Percentiles rank a stretch among this genome's conserved stretches.
These are phyloP conservation scores for Fomitopsis serialis DNA, from an alignment of 768 basidiomycete species.

Conservation along the genomic window DNA sequence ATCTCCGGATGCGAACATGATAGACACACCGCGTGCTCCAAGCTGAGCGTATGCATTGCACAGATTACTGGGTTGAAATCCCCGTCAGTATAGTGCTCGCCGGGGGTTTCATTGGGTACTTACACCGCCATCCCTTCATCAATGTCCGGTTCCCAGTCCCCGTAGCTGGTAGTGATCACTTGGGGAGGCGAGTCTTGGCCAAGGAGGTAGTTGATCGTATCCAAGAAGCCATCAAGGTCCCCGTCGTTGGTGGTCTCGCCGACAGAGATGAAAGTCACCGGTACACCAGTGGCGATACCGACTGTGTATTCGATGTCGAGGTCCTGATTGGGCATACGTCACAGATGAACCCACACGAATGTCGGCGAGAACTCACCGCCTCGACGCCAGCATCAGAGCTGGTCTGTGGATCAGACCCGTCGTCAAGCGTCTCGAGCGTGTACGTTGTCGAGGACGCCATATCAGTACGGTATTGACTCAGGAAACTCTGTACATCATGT, in stretches of 20 bases:
- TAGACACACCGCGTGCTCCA: conserved; percentile 60
- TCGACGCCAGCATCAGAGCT: not conserved
- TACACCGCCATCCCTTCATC: conserved; percentile 47
- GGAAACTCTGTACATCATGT: conserved; percentile 37
- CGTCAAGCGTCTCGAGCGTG: conserved; percentile 35
- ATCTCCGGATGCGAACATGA: conserved; percentile 68
- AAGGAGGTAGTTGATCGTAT: conserved; percentile 56
- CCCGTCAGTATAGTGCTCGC: not conserved
- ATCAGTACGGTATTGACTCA: conserved; percentile 11
- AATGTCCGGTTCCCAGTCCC: conserved; percentile 66
- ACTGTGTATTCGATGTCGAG: conserved; percentile 19
- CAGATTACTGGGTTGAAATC: conserved; percentile 42
- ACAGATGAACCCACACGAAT: not conserved
- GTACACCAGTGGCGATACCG: conserved; percentile 38
- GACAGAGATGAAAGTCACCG: conserved; percentile 52
- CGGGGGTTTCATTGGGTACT: conserved; percentile 6
- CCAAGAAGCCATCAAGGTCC: conserved; percentile 19
- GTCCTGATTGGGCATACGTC: not conserved
- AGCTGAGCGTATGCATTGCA: conserved; percentile 61
- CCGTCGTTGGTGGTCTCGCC: conserved; percentile 16
- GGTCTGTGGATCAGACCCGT: conserved; percentile 44
- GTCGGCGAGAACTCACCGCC: not conserved
- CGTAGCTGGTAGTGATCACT: conserved; percentile 66
- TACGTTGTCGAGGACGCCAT: conserved; percentile 12
- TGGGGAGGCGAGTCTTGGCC: conserved; percentile 40